Evolutionary conservation across 331 rosid species (phyloP).

Genomic region (Malus hybrid): DNA sequence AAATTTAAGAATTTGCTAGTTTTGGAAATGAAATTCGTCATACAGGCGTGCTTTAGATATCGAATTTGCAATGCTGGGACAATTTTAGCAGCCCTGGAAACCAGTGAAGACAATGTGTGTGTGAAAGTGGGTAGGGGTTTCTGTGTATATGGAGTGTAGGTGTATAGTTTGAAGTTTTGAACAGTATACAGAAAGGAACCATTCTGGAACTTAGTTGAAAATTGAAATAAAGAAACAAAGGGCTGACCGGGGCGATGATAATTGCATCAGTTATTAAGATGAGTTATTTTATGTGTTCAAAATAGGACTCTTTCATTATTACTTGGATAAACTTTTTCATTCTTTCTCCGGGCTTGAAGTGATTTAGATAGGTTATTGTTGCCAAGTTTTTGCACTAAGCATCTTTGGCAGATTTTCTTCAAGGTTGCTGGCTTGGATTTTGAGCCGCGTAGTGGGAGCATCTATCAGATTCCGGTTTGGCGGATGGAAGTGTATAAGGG

Average conservation of each 20-base stretch:
- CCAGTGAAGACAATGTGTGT: not conserved
- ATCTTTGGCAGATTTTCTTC: conserved; percentile 68
- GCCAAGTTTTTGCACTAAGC: conserved; percentile 7
- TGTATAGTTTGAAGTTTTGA: not conserved
- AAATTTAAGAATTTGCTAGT: not conserved
- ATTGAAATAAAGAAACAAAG: not conserved
- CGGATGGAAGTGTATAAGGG: conserved; percentile 91
- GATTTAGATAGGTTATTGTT: not conserved
- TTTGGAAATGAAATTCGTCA: not conserved
- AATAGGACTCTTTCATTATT: not conserved
- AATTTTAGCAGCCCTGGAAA: not conserved
- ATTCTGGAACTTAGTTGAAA: not conserved
- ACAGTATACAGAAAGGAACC: not conserved
- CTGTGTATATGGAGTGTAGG: not conserved
- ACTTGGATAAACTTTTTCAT: not conserved
- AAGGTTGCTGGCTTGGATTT: conserved; percentile 81
- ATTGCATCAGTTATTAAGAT: not conserved
- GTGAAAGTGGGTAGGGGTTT: not conserved
- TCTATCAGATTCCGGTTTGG: conserved; percentile 83
- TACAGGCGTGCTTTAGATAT: not conserved
- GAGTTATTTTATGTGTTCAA: not conserved
- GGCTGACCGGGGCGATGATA: not conserved
- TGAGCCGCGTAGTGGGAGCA: conserved; percentile 82
- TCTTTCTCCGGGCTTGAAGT: conserved; percentile 5
- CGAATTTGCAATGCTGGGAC: not conserved